These are phyloP conservation scores for Arthrobotrys conoides DNA, from an alignment of 2,329 filamentous ascomycete species.

Conservation along the genomic window DNA sequence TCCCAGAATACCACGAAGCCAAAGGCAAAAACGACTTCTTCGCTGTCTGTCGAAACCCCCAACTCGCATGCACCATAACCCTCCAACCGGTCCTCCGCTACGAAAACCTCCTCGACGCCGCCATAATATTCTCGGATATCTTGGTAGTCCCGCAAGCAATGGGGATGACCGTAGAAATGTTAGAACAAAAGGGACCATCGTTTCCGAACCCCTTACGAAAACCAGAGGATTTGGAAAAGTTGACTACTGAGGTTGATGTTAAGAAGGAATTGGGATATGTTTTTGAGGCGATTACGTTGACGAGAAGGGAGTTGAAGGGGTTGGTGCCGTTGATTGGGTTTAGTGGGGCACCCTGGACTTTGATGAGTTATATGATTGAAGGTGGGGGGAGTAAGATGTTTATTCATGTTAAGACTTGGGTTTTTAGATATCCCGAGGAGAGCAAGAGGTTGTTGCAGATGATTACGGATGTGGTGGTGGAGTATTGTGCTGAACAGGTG, in stretches of 20 bases:
- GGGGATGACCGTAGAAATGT: constrained; percentile 99
- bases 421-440: constrained; percentile 87
- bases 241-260: constrained; percentile 85
- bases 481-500: constrained; percentile 93
- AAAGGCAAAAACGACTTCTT: constrained; percentile 96
- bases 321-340: constrained; percentile 95
- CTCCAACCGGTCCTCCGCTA: constrained; percentile 95
- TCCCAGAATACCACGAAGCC: constrained; percentile 94
- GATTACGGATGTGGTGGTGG: constrained; percentile 93
- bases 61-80: constrained; percentile 92
- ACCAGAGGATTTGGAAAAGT: constrained; percentile 85
- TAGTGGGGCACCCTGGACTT: constrained; percentile 95
- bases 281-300: constrained; percentile 93
- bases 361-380: constrained; percentile 99
- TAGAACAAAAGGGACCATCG: constrained; percentile 95
- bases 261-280: constrained; percentile 90
- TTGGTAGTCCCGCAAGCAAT: constrained; percentile 97
- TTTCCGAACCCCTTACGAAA: constrained; percentile 87
- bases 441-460: constrained; percentile 87
- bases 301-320: constrained; percentile 86
- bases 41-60: constrained; percentile 92
- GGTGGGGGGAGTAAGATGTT: constrained; percentile 97
- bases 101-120: constrained; percentile 89
- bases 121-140: constrained; percentile 99
- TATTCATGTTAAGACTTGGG: constrained; percentile 94